Evolutionary conservation across 805 yeast species (phyloP), one percentile per base, ranked within the genome.

Genomic region (Zygotorulaspora sp.): DNA sequence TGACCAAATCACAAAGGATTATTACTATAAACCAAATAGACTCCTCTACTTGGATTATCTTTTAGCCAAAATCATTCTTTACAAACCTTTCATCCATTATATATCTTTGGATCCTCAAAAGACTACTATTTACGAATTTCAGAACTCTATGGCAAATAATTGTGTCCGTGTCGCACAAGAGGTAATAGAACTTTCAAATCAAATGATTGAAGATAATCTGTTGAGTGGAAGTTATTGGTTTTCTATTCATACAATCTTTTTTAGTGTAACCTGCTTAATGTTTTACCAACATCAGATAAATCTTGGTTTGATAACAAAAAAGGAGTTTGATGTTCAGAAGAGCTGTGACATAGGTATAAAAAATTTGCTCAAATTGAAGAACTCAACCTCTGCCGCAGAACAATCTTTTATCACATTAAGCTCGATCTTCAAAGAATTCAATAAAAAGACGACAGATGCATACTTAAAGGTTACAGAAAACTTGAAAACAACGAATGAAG

Each of bases 201-300:
- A 82, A 53, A 77, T 88, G 87, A 78, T 83, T 44, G 72, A 75
- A 47, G 76, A 78, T 45, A 71, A 80, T 41, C 69, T 85, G 59
- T 65, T 88, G 26, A 76, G 80, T 47, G 95, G 95, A 1, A 83
- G 92, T 2, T 89, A 88, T 55, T 87, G 96, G 95, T 88, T 86
- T 55, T 79, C 92, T 5, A 83, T 84, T 54, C 88, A 88, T 58
- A 85, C 96, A 0, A 81, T 88, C 4, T 88, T 87, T 58, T 86
- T 85, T 62, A 80, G 94, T 2, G 87, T 87, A 43, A 94, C 95
- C 1, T 83, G 95, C 53, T 67, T 87, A 50, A 83, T 85, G 12
- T 85, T 81, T 53, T 86, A 48, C 31, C 44, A 48, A 18, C 49
- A 51, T 44, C 52, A 45, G 29, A 26, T 39, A 11, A 36, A 42